A percentile compares a stretch with the other conserved stretches of the same genome.
Conservation (phyloP, 768 basidiomycete genomes). For the Russula compacta region DNA sequence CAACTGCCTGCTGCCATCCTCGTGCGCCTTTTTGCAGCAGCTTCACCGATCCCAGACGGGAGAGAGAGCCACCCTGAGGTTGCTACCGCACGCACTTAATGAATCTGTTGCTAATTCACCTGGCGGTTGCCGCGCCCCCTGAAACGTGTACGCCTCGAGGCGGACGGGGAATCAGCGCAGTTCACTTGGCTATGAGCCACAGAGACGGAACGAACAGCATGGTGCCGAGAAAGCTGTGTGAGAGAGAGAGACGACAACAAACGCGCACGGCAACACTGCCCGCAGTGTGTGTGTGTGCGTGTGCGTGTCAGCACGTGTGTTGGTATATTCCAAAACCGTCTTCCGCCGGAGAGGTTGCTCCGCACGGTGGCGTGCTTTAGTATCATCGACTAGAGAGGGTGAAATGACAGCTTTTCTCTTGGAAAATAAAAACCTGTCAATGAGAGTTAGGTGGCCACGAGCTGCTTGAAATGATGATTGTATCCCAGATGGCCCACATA, state of each 20-base stretch:
- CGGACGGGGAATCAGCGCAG: slow-evolving; percentile 10
- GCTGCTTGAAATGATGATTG: background rate
- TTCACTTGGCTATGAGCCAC: background rate
- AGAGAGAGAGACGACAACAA: background rate
- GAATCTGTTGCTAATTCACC: slow-evolving; percentile 3
- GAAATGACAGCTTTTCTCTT: no score
- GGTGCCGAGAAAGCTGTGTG: background rate
- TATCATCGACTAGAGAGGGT: background rate
- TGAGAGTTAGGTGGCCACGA: no score
- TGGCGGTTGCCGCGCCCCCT: slow-evolving; percentile 8
- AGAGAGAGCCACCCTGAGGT: background rate
- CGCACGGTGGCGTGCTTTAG: no score
- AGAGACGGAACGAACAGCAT: background rate
- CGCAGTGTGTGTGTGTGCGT: background rate
- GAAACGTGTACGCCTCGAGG: slow-evolving; percentile 17
- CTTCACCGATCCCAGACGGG: background rate
- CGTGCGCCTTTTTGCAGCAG: background rate
- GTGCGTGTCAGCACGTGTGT: background rate
- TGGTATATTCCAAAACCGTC: background rate
- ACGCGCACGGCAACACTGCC: background rate
- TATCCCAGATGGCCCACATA: background rate
- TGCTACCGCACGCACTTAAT: slow-evolving; percentile 8
- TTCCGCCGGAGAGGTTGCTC: no score
- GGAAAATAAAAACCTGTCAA: no score
- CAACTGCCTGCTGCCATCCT: slow-evolving; percentile 4